A percentile compares a stretch with the other conserved stretches of the same genome.
Evolutionary conservation across 331 rosid species (phyloP).

Genomic region (Stylosanthes scabra): DNA sequence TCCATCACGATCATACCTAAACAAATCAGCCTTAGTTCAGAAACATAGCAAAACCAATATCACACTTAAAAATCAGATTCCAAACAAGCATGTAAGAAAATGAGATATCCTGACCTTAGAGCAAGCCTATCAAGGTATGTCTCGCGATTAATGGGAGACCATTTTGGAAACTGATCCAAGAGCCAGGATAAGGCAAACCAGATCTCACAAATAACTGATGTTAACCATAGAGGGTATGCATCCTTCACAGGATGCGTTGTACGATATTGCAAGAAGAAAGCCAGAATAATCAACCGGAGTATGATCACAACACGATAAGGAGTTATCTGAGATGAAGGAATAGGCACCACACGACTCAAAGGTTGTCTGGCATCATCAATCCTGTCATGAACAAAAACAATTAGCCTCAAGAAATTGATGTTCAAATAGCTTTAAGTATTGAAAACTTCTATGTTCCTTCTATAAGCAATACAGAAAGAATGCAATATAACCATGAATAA

Average conservation of each 20-base stretch:
- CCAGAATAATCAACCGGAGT: slow-evolving; percentile 91
- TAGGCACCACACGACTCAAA: slow-evolving; percentile 91
- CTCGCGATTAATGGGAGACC: slow-evolving; percentile 95
- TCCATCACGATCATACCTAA: slow-evolving; percentile 94
- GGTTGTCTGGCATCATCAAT: slow-evolving; percentile 96
- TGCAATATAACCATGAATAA: background rate
- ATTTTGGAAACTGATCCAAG: slow-evolving; percentile 98
- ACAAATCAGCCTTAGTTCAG: slow-evolving; percentile 36
- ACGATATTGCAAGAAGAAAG: slow-evolving; percentile 96
- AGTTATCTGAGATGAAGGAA: slow-evolving; percentile 85
- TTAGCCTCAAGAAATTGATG: slow-evolving; percentile 15
- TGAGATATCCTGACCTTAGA: slow-evolving; percentile 61
- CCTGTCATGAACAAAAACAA: slow-evolving; percentile 55
- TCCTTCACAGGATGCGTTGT: slow-evolving; percentile 93
- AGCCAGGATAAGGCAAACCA: slow-evolving; percentile 99
- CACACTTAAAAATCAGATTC: slow-evolving; percentile 15
- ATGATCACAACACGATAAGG: slow-evolving; percentile 94
- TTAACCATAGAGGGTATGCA: slow-evolving; percentile 91
- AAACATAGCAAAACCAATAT: slow-evolving; percentile 23
- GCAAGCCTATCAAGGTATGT: slow-evolving; percentile 92
- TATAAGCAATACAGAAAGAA: background rate
- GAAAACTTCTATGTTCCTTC: slow-evolving; percentile 14
- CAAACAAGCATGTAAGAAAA: slow-evolving; percentile 7
- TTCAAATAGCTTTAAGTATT: background rate
- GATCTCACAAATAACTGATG: slow-evolving; percentile 98